Percentiles rank a stretch among this genome's conserved stretches.
phyloP scores from a whole-genome alignment of 306 rosid species.

The Senna siamea region DNA sequence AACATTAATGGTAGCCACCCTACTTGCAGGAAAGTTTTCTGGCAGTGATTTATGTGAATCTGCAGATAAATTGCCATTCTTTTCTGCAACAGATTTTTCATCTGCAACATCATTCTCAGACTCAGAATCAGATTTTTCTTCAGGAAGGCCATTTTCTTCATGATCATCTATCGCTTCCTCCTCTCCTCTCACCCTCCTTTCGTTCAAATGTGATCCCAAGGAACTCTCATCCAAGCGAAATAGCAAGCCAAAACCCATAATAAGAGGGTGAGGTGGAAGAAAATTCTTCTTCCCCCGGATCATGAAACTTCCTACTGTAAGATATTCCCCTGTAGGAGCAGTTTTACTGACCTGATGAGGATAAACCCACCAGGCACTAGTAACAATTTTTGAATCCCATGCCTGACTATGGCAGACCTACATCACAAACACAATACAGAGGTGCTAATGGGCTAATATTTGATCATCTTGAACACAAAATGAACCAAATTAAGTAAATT shows the following conservation, averaged over 20 bases:
- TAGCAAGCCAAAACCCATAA: constrained; percentile 93
- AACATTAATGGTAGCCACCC: constrained; percentile 31
- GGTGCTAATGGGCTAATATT: constrained; percentile 28
- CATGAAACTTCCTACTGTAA: constrained; percentile 98
- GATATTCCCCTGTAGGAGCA: constrained; percentile 99
- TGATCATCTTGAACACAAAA: constrained; percentile 40
- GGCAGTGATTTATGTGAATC: constrained; percentile 36
- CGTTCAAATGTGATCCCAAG: constrained; percentile 95
- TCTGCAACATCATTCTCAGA: constrained; percentile 59
- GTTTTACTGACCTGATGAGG: constrained; percentile 99
- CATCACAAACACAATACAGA: constrained; percentile 33
- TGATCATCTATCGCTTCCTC: constrained; percentile 75
- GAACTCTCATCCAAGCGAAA: constrained; percentile 99
- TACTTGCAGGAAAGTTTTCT: constrained; percentile 40
- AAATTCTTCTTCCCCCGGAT: constrained; percentile 94
- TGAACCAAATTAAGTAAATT: constrained; percentile 30
- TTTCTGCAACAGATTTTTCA: constrained; percentile 47
- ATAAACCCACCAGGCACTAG: constrained; percentile 99
- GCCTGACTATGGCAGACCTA: constrained; percentile 99
- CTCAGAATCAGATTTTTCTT: constrained; percentile 74
- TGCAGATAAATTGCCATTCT: constrained; percentile 41
- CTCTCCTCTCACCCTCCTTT: constrained; percentile 98
- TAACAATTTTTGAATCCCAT: constrained; percentile 99
- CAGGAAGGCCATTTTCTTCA: constrained; percentile 60
- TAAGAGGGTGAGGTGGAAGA: constrained; percentile 97